Base-by-base conservation (phyloP, 1,139 yeast genomes). In the Magnusiomyces paraingens region DNA sequence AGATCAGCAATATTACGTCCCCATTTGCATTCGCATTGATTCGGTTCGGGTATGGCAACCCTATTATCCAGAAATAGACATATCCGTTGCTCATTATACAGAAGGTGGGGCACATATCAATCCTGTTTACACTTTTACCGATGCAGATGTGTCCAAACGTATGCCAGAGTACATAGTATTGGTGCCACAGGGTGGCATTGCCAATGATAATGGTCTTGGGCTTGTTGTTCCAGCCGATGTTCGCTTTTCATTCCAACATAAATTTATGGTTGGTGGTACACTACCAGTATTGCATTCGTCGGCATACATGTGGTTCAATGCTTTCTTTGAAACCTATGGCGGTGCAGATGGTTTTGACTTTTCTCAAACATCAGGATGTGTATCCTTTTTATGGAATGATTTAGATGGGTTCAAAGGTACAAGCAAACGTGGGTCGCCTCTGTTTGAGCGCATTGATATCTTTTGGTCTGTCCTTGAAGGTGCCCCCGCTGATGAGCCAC, bases 321-420 rank as follows among this genome's bases (percentile, higher is more conserved):
- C 66, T 1, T 61, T 59, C 52, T 67, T 70, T 53, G 76, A 73
- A 58, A 61, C 64, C 3, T 55, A 58, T 47, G 52, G 57, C 15
- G 48, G 55, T n/a, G 50, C 56, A 20, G 52, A 52, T 1, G 59
- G 58, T 2, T 55, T 57, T 49, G 55, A 56, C 39, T 54, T 53
- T 36, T 45, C 49, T 35, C 55, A 53, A 20, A 51, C 54, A 35
- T 52, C 57, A 41, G 64, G 69, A 47, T 53, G 62, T 40, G 63
- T 67, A 46, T 54, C 57, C 8, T 63, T 71, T 2, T 51, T 56
- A 5, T 85, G 91, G 94, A 72, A 73, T 2, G 77, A 81, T 1
- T 69, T 85, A 57, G 96, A 89, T 64, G 96, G 96, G 0, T 76
- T 75, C 60, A 77, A 76, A 58, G 96, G 95, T 0, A 74, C 83